phyloP scores from a whole-genome alignment of 768 basidiomycete genomes.

The Kwoniella dendrophila region DNA sequence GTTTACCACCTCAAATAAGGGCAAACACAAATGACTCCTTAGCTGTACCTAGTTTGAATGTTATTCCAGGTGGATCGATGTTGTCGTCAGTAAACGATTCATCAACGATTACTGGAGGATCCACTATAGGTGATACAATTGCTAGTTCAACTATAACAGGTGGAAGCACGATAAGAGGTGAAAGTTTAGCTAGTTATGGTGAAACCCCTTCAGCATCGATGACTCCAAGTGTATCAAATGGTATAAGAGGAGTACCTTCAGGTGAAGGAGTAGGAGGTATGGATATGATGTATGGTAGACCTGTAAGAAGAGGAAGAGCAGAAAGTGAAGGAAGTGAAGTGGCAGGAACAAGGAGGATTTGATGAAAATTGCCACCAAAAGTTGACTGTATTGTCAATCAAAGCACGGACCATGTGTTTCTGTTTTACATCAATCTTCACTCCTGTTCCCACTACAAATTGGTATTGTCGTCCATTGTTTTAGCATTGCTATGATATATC shows the following conservation, averaged over 20 bases:
- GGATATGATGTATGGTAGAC: conserved; percentile 23
- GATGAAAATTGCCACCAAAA: no score
- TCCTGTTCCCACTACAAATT: neutral
- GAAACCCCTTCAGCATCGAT: conserved; percentile 14
- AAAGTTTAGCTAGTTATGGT: conserved; percentile 24
- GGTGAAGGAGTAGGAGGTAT: neutral
- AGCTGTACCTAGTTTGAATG: neutral
- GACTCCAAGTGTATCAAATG: neutral
- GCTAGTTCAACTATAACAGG: conserved; percentile 6
- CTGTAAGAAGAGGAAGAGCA: conserved; percentile 13
- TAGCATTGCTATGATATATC: no score
- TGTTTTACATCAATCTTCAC: neutral
- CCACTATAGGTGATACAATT: neutral
- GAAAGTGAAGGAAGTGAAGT: conserved; percentile 19
- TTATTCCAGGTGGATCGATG: conserved; percentile 4
- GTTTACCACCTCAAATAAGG: neutral
- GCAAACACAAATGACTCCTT: conserved; percentile 6
- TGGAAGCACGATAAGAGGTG: conserved; percentile 19
- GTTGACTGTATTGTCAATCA: neutral
- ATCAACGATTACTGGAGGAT: conserved; percentile 7
- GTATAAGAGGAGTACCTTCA: neutral
- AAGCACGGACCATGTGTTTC: neutral
- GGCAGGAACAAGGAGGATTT: neutral
- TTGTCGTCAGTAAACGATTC: conserved; percentile 1
- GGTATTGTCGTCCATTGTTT: neutral